These are phyloP conservation scores for Pythium periplocum DNA, from an alignment of 352 stramenopile species.

Conservation along the genomic window DNA sequence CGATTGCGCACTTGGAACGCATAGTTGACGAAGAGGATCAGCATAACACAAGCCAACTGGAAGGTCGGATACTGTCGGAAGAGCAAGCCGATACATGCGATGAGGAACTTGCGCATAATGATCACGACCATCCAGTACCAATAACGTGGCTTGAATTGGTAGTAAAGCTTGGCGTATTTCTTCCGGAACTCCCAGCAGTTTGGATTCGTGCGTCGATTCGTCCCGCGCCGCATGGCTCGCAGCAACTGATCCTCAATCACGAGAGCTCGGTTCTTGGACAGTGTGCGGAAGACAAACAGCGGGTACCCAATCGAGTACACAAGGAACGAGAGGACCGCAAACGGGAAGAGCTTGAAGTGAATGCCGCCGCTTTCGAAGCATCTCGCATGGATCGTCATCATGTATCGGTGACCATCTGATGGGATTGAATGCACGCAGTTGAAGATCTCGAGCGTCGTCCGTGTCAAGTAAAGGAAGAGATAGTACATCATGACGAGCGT, in stretches of 20 bases:
- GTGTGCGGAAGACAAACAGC: constrained; percentile 58
- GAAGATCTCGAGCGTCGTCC: constrained; percentile 71
- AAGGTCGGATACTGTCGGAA: constrained; percentile 72
- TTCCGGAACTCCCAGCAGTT: constrained; percentile 74
- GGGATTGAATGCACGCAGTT: constrained; percentile 68
- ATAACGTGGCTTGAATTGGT: constrained; percentile 80
- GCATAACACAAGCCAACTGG: constrained; percentile 68
- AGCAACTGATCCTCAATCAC: constrained; percentile 71
- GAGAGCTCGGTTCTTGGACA: constrained; percentile 43
- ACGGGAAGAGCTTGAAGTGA: constrained; percentile 61
- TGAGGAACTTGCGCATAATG: constrained; percentile 69
- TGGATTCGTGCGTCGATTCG: constrained; percentile 51
- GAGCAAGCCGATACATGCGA: constrained; percentile 59
- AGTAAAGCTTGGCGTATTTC: constrained; percentile 81
- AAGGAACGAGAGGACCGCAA: constrained; percentile 50
- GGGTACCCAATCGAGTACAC: constrained; percentile 73
- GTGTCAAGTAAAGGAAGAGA: constrained; percentile 71
- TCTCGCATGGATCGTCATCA: constrained; percentile 58
- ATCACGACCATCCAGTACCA: constrained; percentile 83
- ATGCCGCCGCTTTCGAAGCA: constrained; percentile 58
- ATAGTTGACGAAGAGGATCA: constrained; percentile 76
- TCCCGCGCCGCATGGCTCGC: constrained; percentile 47
- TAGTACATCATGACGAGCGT: constrained; percentile 84
- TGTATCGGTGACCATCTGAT: constrained; percentile 62
- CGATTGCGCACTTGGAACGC: constrained; percentile 60